Evolutionary conservation across 139 green algal genomes (phyloP).

Genomic region (Yamagishiella unicocca): DNA sequence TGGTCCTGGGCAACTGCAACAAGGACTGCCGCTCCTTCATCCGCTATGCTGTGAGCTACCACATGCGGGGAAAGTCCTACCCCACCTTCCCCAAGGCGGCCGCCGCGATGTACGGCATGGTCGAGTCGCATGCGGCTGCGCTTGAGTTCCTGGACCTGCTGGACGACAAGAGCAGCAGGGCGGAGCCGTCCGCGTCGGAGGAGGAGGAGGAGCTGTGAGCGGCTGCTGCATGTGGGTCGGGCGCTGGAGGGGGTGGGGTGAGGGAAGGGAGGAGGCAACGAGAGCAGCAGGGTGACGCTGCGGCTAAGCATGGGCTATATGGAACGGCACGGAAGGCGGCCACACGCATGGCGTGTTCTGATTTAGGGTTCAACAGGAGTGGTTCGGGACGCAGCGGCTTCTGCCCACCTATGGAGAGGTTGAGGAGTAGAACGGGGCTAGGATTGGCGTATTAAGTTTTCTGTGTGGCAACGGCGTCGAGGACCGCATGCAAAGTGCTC

Average conservation of each 20-base stretch:
- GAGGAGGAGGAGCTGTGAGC: neutral
- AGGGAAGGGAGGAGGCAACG: no score
- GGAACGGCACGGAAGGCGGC: no score
- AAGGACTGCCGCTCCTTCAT: neutral
- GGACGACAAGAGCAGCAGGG: neutral
- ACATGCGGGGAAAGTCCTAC: constrained; percentile 34
- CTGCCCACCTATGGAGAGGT: no score
- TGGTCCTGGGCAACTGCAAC: constrained; percentile 11
- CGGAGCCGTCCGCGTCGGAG: neutral
- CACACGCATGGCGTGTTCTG: no score
- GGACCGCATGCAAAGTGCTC: neutral
- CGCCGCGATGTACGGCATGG: constrained; percentile 12
- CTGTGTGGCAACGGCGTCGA: neutral
- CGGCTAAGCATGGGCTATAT: no score
- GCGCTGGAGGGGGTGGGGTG: neutral
- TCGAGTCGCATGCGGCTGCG: neutral
- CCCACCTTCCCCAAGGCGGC: constrained; percentile 1
- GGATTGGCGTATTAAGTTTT: neutral
- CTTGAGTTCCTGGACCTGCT: constrained; percentile 18
- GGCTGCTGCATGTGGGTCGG: neutral
- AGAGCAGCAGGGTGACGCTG: no score
- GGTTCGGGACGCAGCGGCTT: no score
- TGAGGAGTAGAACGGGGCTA: neutral
- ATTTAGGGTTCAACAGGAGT: no score
- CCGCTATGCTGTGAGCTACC: neutral